These are phyloP conservation scores for Neurospora sp. DNA, from an alignment of 495 filamentous ascomycete species.

Conservation along the genomic window DNA sequence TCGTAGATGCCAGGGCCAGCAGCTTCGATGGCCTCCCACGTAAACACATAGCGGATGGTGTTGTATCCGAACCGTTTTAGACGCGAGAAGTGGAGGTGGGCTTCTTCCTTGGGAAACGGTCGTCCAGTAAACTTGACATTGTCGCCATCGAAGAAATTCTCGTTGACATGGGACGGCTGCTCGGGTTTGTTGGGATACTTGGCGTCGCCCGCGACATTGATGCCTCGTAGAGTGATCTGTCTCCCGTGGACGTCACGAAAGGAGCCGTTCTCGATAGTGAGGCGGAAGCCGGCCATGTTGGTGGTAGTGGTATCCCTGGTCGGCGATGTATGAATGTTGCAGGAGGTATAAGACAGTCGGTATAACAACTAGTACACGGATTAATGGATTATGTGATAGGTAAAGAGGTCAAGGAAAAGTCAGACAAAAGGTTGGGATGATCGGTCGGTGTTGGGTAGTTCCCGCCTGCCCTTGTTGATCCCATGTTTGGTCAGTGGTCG, in stretches of 20 bases:
- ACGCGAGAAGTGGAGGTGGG: constrained; percentile 78
- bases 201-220: constrained; percentile 56
- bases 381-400: not conserved
- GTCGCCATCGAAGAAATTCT: constrained; percentile 88
- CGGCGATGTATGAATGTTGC: not conserved
- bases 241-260: constrained; percentile 58
- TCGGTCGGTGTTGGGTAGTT: not conserved
- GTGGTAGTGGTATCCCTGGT: not conserved
- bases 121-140: constrained; percentile 79
- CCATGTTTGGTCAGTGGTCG: not conserved
- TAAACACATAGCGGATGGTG: constrained; percentile 91
- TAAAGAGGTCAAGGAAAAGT: not conserved
- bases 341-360: not conserved
- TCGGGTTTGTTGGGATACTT: constrained; percentile 67
- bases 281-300: constrained; percentile 39
- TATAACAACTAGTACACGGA: not conserved
- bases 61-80: constrained; percentile 88
- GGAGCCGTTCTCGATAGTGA: constrained; percentile 71
- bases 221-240: constrained; percentile 49
- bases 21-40: constrained; percentile 98
- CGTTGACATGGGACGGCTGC: constrained; percentile 64
- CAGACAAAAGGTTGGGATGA: not conserved
- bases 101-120: constrained; percentile 74
- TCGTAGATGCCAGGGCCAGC: constrained; percentile 91
- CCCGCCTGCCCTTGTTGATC: not conserved